Base-by-base conservation (phyloP, 139 green algal species). In the Tetraselmis chui region DNA sequence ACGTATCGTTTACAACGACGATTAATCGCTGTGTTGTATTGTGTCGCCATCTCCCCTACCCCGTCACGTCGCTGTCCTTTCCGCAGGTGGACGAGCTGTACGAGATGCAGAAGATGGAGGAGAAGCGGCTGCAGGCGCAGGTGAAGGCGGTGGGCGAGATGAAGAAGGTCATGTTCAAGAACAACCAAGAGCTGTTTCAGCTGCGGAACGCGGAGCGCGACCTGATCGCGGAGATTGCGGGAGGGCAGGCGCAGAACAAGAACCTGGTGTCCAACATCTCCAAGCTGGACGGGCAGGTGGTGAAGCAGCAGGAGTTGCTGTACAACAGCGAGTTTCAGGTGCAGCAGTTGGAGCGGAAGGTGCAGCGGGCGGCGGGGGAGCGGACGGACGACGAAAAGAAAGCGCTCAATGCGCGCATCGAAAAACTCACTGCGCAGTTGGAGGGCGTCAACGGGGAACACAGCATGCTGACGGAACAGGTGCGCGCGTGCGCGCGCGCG, bases 311-410 rank as follows among this genome's bases (percentile, higher is more conserved):
- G 84, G 93, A 98, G 91, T 84, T 96, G 83, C 86, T 96, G 80
- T 98, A 98, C 84, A 92, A 90, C 28, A 91, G 93, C 22, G 91
- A 97, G 83, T 96, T 95, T 81, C 84, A 93, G 87, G 85, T 96
- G 31, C 88, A 94, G 83, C 86, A 94, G 82, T 92, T 97, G 90
- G 93, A 97, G 89, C 90, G 92, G 32, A 90, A 91, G 82, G 91
- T 98, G 74, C 84, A 89, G 29, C 88, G 93, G n/a, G 93, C 93
- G 0, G 82, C 82, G 29, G 94, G 94, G 22, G 86, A 91, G 77
- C 91, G 93, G 58, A 91, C 87, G 31, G 91, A 96, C 75, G 92
- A 96, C 59, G 94, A 98, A 87, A 93, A 91, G 2, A 81, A 83
- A 0, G 90, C 85, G 31, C 91, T 98, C 18, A 91, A 93, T 32